A percentile compares a stretch with the other conserved stretches of the same genome.
Evolutionary conservation across 2,329 filamentous ascomycete genomes (phyloP).

Genomic region (Fusarium sp.): DNA sequence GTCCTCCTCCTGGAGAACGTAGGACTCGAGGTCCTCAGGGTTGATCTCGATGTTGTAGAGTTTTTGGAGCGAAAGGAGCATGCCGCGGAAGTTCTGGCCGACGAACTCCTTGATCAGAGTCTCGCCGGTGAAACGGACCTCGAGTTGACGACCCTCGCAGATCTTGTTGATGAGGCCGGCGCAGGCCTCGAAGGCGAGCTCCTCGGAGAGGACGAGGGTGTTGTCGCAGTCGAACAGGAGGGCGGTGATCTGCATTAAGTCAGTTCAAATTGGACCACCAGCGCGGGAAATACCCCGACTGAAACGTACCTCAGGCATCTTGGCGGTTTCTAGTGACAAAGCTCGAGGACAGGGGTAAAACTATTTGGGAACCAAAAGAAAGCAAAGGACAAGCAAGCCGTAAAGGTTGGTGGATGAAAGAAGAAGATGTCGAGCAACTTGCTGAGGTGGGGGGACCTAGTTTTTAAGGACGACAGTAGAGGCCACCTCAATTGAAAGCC

Average conservation of each 20-base stretch:
- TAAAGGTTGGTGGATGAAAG: conserved; percentile 22
- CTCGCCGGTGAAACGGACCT: conserved; percentile 79
- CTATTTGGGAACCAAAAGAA: conserved; percentile 23
- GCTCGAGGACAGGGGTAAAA: not conserved
- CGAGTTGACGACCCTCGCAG: conserved; percentile 73
- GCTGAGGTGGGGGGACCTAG: conserved; percentile 27
- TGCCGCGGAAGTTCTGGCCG: conserved; percentile 94
- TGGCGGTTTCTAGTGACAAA: conserved; percentile 35
- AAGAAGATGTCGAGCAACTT: conserved; percentile 21
- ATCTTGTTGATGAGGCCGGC: conserved; percentile 91
- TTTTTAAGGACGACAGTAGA: conserved; percentile 59
- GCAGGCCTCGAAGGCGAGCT: conserved; percentile 91
- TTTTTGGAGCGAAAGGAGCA: conserved; percentile 82
- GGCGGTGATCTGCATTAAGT: conserved; percentile 66
- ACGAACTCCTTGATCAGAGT: conserved; percentile 88
- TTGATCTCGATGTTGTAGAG: conserved; percentile 80
- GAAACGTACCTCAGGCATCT: conserved; percentile 50
- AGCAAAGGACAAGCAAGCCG: conserved; percentile 17
- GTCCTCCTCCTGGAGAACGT: conserved; percentile 83
- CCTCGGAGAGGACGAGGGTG: conserved; percentile 92
- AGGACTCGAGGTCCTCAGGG: conserved; percentile 76
- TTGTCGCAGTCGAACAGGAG: conserved; percentile 87
- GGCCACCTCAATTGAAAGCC: conserved; percentile 23
- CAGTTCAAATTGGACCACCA: not conserved
- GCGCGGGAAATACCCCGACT: not conserved